Evolutionary conservation across 1,284 basidiomycete species (phyloP).

Genomic region (Puccinia coronata): DNA sequence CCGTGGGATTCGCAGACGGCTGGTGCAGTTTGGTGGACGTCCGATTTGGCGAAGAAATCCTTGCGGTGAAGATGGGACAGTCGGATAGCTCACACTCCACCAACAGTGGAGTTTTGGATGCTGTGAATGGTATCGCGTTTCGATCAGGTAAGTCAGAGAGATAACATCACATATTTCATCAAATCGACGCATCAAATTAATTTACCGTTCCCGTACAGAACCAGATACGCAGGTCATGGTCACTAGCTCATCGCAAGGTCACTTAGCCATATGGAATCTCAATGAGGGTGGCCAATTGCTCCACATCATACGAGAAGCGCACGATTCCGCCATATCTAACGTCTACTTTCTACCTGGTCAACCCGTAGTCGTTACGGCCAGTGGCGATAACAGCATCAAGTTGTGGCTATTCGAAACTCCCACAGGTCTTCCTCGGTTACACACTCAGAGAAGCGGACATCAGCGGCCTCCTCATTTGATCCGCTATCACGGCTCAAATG

Average conservation of each 20-base stretch:
- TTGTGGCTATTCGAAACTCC: constrained; percentile 96
- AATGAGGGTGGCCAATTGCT: constrained; percentile 76
- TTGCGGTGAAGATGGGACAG: constrained; percentile 74
- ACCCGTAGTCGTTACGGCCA: constrained; percentile 79
- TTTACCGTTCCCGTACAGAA: constrained; percentile 42
- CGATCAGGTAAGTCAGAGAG: constrained; percentile 70
- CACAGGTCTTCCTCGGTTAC: constrained; percentile 75
- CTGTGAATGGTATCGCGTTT: constrained; percentile 76
- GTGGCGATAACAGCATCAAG: constrained; percentile 90
- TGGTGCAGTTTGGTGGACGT: constrained; percentile 87
- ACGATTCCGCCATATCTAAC: constrained; percentile 76
- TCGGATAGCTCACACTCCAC: constrained; percentile 52
- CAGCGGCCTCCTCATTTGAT: constrained; percentile 86
- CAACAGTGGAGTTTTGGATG: constrained; percentile 66
- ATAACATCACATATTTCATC: background rate
- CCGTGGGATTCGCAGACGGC: constrained; percentile 83
- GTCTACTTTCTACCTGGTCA: constrained; percentile 89
- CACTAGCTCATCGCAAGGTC: constrained; percentile 78
- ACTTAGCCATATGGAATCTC: constrained; percentile 87
- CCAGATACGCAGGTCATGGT: constrained; percentile 67
- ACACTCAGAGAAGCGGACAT: constrained; percentile 91
- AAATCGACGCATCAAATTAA: constrained; percentile 26
- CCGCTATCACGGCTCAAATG: constrained; percentile 92
- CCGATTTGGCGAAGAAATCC: constrained; percentile 80
- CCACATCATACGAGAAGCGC: constrained; percentile 80